Evolutionary conservation across 495 filamentous ascomycete genomes (phyloP).

Genomic region (Penicillium lividum): DNA sequence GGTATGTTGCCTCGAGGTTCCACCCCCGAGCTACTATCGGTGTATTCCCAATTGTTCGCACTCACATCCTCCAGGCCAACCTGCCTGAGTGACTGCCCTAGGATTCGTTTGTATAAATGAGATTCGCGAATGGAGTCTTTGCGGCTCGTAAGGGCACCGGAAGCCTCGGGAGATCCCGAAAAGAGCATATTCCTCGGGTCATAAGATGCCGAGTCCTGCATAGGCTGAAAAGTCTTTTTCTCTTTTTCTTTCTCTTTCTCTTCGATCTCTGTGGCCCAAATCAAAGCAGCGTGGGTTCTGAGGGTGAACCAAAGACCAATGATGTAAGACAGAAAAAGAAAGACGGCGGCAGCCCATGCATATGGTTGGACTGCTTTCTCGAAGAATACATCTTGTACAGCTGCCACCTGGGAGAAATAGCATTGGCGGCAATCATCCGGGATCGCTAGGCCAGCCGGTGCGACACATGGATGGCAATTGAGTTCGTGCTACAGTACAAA

Average conservation of each 20-base stretch:
- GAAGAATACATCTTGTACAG: slow-evolving; percentile 84
- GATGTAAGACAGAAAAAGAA: slow-evolving; percentile 89
- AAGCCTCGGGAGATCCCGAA: slow-evolving; percentile 33
- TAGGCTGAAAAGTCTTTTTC: slow-evolving; percentile 22
- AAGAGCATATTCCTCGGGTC: slow-evolving; percentile 40
- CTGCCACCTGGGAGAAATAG: slow-evolving; percentile 89
- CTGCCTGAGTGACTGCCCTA: slow-evolving; percentile 84
- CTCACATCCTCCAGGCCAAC: slow-evolving; percentile 62
- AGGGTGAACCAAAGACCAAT: slow-evolving; percentile 97
- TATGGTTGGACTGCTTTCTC: slow-evolving; percentile 87
- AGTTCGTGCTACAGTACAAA: slow-evolving; percentile 71
- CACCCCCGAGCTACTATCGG: slow-evolving; percentile 19
- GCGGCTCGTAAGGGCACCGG: slow-evolving; percentile 24
- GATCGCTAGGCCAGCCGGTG: slow-evolving; percentile 43
- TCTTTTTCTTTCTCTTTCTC: slow-evolving; percentile 65
- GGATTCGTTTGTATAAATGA: slow-evolving; percentile 87
- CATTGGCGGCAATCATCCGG: slow-evolving; percentile 80
- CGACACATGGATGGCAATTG: slow-evolving; percentile 76
- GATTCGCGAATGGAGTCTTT: slow-evolving; percentile 70
- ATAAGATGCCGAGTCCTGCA: slow-evolving; percentile 42
- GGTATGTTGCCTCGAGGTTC: slow-evolving; percentile 45
- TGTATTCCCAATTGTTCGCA: slow-evolving; percentile 46
- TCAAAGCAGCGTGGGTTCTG: slow-evolving; percentile 92
- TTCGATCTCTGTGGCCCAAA: slow-evolving; percentile 87
- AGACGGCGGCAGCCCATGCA: slow-evolving; percentile 79